These are phyloP conservation scores for Plasmodium sp. DNA, from an alignment of 169 alveolate genomes.

Conservation along the genomic window DNA sequence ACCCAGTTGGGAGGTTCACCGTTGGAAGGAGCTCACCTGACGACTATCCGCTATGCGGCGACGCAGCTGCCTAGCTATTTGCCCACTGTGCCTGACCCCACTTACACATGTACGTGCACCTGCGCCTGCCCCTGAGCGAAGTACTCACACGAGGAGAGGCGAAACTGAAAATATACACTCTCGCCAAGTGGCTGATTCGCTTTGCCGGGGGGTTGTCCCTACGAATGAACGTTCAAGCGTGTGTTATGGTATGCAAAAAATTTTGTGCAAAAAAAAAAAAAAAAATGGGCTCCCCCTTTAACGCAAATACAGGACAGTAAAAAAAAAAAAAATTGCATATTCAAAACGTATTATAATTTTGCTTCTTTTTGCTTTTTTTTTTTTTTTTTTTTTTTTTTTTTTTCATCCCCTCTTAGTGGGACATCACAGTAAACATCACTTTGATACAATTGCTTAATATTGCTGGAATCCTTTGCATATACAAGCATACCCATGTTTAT, in stretches of 20 bases:
- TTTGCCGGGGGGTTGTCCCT: not conserved
- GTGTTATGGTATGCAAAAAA: not conserved
- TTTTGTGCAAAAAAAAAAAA: not conserved
- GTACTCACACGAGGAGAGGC: not conserved
- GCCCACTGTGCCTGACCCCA: not conserved
- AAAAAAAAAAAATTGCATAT: not conserved
- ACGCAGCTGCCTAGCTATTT: not conserved
- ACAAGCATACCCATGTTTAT: not conserved
- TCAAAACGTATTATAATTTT: not conserved
- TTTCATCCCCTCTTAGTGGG: not conserved
- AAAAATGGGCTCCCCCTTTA: not conserved
- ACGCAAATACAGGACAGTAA: not conserved
- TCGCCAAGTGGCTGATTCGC: not conserved
- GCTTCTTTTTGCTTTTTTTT: not conserved
- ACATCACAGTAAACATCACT: not conserved
- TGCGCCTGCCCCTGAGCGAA: not conserved
- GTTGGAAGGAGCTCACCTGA: not conserved
- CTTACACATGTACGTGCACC: not conserved
- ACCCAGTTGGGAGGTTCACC: not conserved
- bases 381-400: not conserved
- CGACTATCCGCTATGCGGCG: not conserved
- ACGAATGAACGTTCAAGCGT: not conserved
- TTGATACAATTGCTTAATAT: not conserved
- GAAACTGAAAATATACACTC: not conserved
- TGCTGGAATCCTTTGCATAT: not conserved